Percentiles rank a stretch among this genome's conserved stretches.
Evolutionary conservation across 176 grass and related monocot genomes (phyloP).

Genomic region (Aegilops bicornis): DNA sequence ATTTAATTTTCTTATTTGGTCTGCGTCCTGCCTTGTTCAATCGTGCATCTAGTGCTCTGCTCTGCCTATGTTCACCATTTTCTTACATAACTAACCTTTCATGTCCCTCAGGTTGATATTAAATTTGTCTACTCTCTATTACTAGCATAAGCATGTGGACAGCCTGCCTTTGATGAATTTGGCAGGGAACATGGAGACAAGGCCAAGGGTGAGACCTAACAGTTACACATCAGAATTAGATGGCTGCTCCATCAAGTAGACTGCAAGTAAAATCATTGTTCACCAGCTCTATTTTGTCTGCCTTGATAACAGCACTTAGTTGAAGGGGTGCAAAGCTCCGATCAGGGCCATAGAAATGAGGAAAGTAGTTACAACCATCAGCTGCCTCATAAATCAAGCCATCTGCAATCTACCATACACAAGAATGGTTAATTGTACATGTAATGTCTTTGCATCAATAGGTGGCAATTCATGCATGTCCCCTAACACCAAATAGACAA

Average conservation of each 20-base stretch:
- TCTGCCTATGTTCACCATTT: too few relatives aligned
- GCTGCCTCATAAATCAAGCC: constrained; percentile 69
- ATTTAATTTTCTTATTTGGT: too few relatives aligned
- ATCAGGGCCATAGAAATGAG: constrained; percentile 83
- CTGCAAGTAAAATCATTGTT: constrained; percentile 54
- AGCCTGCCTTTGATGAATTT: neutral
- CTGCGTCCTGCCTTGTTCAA: too few relatives aligned
- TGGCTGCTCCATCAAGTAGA: constrained; percentile 37
- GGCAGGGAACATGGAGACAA: neutral
- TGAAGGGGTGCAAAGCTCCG: constrained; percentile 56
- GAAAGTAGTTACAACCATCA: constrained; percentile 65
- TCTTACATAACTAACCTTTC: too few relatives aligned
- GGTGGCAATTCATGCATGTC: neutral
- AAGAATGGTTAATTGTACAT: neutral
- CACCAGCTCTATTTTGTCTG: constrained; percentile 49
- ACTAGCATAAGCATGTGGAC: neutral
- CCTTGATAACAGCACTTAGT: constrained; percentile 41
- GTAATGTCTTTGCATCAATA: neutral
- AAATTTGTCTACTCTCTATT: neutral
- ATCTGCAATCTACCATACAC: constrained; percentile 51
- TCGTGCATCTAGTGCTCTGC: too few relatives aligned
- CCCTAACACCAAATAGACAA: too few relatives aligned
- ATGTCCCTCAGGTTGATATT: too few relatives aligned
- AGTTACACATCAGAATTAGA: constrained; percentile 5
- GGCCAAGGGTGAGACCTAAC: neutral